Evolutionary conservation across 202 grass and related monocot species (phyloP).

Genomic region (Setaria viridis): DNA sequence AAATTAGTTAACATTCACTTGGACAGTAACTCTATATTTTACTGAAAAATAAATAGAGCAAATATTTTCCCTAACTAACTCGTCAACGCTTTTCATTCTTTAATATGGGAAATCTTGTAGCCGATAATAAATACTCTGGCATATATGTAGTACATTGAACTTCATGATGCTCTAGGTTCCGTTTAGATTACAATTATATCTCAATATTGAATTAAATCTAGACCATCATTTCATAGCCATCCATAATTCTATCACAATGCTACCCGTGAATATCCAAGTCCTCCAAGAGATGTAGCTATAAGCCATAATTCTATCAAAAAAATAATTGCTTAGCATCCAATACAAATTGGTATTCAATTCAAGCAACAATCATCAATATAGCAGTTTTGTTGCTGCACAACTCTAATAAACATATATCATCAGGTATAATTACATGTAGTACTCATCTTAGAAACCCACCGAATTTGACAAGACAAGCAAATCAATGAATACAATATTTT

Average conservation of each 20-base stretch:
- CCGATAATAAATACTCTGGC: background rate
- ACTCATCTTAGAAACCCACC: background rate
- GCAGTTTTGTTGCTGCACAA: background rate
- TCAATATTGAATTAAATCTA: background rate
- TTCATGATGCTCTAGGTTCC: background rate
- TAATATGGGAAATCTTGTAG: background rate
- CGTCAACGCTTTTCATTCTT: background rate
- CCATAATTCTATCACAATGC: background rate
- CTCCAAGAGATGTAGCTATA: too few relatives aligned
- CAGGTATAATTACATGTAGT: background rate
- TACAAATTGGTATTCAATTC: background rate
- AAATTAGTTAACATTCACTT: background rate
- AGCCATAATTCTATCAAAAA: too few relatives aligned
- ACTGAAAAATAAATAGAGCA: background rate
- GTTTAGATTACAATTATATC: background rate
- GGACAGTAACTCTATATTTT: background rate
- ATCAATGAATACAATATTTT: background rate
- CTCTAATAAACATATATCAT: background rate
- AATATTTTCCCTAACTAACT: background rate
- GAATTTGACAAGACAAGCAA: background rate
- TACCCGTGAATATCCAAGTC: background rate
- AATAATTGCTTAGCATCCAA: too few relatives aligned
- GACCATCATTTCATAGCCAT: background rate
- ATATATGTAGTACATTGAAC: background rate
- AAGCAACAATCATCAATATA: background rate